Percentiles rank a stretch among this genome's conserved stretches.
These are phyloP conservation scores for Eruca vesicaria DNA, from an alignment of 441 rosid species.

Conservation along the genomic window DNA sequence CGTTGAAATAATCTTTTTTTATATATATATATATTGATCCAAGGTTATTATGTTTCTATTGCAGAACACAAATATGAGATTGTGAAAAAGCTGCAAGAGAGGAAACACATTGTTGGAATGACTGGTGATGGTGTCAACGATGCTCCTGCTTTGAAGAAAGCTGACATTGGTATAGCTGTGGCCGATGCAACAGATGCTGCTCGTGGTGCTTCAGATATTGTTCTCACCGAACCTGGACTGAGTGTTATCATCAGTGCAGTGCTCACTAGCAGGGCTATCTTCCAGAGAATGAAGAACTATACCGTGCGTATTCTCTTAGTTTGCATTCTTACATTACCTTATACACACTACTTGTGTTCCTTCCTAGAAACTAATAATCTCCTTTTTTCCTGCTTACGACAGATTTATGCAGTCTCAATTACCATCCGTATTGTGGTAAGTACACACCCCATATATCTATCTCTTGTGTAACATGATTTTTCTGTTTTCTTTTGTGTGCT, in stretches of 20 bases:
- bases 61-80: conserved; percentile 43
- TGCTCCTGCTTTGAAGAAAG: conserved; percentile 41
- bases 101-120: conserved; percentile 43
- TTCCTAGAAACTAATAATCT: background rate
- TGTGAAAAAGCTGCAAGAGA: conserved; percentile 40
- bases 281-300: conserved; percentile 44
- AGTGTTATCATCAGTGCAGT: conserved; percentile 41
- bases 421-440: conserved; percentile 91
- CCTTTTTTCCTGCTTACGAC: conserved; percentile 15
- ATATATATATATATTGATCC: conserved; percentile 28
- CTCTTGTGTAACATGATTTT: background rate
- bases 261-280: conserved; percentile 42
- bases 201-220: conserved; percentile 41
- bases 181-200: conserved; percentile 44
- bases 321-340: background rate
- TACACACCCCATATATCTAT: background rate
- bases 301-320: conserved; percentile 27
- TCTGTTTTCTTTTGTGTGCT: background rate
- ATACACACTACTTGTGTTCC: conserved; percentile 7
- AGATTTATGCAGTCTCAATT: conserved; percentile 93
- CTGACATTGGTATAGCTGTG: conserved; percentile 42
- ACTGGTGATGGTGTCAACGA: conserved; percentile 43
- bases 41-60: conserved; percentile 21
- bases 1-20: no score
- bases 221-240: conserved; percentile 41